A percentile compares a stretch with the other conserved stretches of the same genome.
phyloP scores from a whole-genome alignment of 306 rosid species.

The apple (Malus domestica) region DNA sequence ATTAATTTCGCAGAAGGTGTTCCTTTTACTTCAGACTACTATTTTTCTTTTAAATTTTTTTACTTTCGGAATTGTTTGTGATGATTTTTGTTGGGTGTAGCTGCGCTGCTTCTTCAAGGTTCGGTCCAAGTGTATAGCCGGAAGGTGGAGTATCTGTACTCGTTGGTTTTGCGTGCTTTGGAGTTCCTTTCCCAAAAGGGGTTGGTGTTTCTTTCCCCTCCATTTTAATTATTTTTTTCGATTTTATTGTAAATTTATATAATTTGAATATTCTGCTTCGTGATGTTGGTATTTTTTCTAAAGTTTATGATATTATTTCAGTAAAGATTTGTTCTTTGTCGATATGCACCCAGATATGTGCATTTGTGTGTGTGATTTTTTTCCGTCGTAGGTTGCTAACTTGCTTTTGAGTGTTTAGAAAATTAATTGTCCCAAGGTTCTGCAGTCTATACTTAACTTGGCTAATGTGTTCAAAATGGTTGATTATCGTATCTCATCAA shows the following conservation, averaged over 20 bases:
- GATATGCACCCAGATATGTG: background rate
- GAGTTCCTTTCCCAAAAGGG: slow-evolving; percentile 91
- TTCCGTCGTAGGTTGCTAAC: too few species aligned
- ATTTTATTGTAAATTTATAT: background rate
- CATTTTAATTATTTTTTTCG: background rate
- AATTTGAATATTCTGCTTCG: background rate
- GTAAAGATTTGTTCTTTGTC: slow-evolving; percentile 11
- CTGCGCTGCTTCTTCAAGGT: slow-evolving; percentile 94
- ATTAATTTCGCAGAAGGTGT: slow-evolving; percentile 90
- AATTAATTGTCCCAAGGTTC: background rate
- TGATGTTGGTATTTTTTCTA: background rate
- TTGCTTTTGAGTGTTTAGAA: background rate
- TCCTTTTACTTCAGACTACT: background rate
- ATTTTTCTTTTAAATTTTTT: background rate
- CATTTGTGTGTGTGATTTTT: background rate
- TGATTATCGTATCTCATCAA: background rate
- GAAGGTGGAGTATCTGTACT: slow-evolving; percentile 83
- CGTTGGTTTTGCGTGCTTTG: slow-evolving; percentile 80
- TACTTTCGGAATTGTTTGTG: slow-evolving; percentile 11
- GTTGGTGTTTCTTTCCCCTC: slow-evolving; percentile 32
- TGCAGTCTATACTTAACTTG: background rate
- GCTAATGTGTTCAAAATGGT: background rate
- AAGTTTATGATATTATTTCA: background rate
- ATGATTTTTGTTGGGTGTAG: slow-evolving; percentile 34
- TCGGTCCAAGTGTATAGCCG: slow-evolving; percentile 93